A percentile compares a stretch with the other conserved stretches of the same genome.
phyloP scores from a whole-genome alignment of 2,329 filamentous ascomycete genomes.

The Rhinocladiella similis region DNA sequence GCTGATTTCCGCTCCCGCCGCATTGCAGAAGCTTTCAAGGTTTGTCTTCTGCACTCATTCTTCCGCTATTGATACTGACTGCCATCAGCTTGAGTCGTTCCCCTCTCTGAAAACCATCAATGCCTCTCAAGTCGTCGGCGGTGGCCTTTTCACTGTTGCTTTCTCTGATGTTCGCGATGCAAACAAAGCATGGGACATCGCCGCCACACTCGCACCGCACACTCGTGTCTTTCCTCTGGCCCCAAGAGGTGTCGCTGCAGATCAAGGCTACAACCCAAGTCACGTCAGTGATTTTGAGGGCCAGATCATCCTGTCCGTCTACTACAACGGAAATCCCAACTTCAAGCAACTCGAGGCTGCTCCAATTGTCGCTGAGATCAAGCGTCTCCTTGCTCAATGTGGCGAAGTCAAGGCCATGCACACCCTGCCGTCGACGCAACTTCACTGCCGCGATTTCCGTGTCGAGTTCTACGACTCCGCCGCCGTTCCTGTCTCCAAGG shows the following conservation, averaged over 20 bases:
- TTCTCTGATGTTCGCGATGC: slow-evolving; percentile 65
- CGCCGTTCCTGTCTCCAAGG: slow-evolving; percentile 38
- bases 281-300: slow-evolving; percentile 53
- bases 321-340: slow-evolving; percentile 34
- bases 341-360: slow-evolving; percentile 7
- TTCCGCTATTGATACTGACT: slow-evolving; percentile 4
- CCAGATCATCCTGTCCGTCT: slow-evolving; percentile 55
- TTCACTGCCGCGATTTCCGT: slow-evolving; percentile 38
- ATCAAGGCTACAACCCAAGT: slow-evolving; percentile 30
- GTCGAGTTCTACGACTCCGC: slow-evolving; percentile 43
- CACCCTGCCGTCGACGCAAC: slow-evolving; percentile 31
- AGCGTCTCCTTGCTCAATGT: slow-evolving; percentile 38
- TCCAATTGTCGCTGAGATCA: slow-evolving; percentile 51
- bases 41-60: slow-evolving; percentile 31
- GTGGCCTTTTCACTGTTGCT: slow-evolving; percentile 53
- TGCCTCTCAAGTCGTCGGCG: slow-evolving; percentile 36
- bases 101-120: slow-evolving; percentile 40
- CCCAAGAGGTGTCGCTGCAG: slow-evolving; percentile 45
- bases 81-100: slow-evolving; percentile 27
- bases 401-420: slow-evolving; percentile 41
- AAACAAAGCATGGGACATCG: slow-evolving; percentile 50
- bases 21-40: slow-evolving; percentile 41
- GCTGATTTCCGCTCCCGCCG: slow-evolving; percentile 35
- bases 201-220: slow-evolving; percentile 44
- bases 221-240: slow-evolving; percentile 52